These are phyloP conservation scores for Cyanidioschyzon merolae DNA, from an alignment of 23 red algal genomes.

Conservation along the genomic window DNA sequence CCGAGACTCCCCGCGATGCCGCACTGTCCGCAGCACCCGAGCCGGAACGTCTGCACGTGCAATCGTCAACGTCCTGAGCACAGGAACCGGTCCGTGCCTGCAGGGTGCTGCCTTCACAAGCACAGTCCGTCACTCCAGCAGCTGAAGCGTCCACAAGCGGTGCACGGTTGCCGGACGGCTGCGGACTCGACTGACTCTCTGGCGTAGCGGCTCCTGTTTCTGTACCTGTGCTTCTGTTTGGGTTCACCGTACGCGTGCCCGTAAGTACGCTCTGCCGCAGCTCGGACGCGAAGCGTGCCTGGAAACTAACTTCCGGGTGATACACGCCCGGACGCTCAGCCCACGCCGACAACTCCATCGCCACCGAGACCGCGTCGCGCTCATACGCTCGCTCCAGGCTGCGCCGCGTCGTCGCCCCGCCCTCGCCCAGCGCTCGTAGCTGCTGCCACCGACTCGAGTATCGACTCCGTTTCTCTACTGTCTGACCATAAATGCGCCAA, in stretches of 20 bases:
- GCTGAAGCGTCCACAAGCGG: not conserved
- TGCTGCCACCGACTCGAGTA: no score
- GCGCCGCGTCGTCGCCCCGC: not conserved
- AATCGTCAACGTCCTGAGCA: not conserved
- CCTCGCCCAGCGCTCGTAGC: no score
- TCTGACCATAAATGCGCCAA: no score
- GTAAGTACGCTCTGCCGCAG: not conserved
- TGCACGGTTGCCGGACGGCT: not conserved
- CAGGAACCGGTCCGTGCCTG: no score
- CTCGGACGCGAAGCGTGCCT: not conserved
- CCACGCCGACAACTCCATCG: slow-evolving; percentile 8
- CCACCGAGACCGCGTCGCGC: not conserved
- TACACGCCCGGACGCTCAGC: slow-evolving; percentile 7
- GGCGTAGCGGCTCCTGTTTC: not conserved
- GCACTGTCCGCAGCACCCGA: not conserved
- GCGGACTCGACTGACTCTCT: not conserved
- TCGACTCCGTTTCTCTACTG: no score
- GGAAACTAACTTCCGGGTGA: slow-evolving; percentile 6
- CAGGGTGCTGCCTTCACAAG: no score
- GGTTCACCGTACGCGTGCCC: not conserved
- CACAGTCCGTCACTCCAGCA: not conserved
- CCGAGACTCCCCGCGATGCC: not conserved
- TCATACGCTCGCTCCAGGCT: slow-evolving; percentile 1
- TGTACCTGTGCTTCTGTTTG: not conserved
- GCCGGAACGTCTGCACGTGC: not conserved